Percentiles rank a stretch among this genome's conserved stretches.
Evolutionary conservation across 306 rosid genomes (phyloP).

Genomic region (Trifolium pratense): DNA sequence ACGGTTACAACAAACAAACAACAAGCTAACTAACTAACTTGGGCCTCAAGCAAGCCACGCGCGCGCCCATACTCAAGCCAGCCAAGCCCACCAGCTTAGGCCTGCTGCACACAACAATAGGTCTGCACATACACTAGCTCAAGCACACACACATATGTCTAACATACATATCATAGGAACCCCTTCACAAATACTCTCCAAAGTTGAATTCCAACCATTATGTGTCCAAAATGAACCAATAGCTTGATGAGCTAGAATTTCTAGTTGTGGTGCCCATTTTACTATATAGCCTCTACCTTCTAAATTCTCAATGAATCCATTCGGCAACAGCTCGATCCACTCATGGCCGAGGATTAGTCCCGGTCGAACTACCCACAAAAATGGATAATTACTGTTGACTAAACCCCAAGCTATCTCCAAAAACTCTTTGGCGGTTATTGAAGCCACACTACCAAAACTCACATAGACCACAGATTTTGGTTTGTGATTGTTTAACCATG

Average conservation of each 20-base stretch:
- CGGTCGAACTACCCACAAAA: constrained; percentile 65
- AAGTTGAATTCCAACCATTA: constrained; percentile 68
- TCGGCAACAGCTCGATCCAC: constrained; percentile 53
- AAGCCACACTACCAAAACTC: constrained; percentile 60
- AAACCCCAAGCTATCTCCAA: constrained; percentile 64
- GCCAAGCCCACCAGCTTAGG: too few relatives aligned
- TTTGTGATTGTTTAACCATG: constrained; percentile 54
- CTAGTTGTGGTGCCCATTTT: constrained; percentile 73
- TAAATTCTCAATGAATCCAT: constrained; percentile 45
- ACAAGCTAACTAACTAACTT: too few relatives aligned
- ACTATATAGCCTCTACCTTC: constrained; percentile 52
- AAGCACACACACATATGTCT: too few relatives aligned
- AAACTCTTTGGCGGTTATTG: constrained; percentile 42
- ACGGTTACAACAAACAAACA: too few relatives aligned
- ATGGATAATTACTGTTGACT: constrained; percentile 53
- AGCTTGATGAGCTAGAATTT: constrained; percentile 54
- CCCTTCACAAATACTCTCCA: constrained; percentile 63
- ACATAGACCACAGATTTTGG: constrained; percentile 58
- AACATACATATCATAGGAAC: constrained; percentile 74
- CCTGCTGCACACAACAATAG: too few relatives aligned
- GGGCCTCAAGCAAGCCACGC: too few relatives aligned
- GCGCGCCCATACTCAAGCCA: too few relatives aligned
- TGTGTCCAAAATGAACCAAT: constrained; percentile 68
- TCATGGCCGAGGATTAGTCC: constrained; percentile 48
- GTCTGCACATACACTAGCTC: too few relatives aligned